phyloP scores from a whole-genome alignment of 441 rosid species.

The Jatropha multifida region DNA sequence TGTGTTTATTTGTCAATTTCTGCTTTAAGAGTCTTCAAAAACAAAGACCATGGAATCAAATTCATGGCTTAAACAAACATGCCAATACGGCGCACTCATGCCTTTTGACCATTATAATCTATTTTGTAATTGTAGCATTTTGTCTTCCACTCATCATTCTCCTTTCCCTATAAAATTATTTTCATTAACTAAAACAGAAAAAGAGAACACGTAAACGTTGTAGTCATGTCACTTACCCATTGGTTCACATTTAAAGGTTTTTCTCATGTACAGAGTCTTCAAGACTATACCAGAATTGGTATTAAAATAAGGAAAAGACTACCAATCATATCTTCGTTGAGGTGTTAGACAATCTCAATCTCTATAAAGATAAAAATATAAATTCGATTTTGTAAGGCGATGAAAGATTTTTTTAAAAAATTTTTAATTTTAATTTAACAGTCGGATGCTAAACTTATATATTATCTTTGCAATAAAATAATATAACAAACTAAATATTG shows the following conservation, averaged over 20 bases:
- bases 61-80: slow-evolving; percentile 24
- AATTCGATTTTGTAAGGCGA: no score
- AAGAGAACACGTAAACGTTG: not conserved
- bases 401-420: no score
- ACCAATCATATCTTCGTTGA: accelerated
- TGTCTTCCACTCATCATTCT: slow-evolving; percentile 10
- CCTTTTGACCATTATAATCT: slow-evolving; percentile 30
- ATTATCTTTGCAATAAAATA: no score
- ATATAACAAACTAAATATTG: no score
- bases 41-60: slow-evolving; percentile 29
- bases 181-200: not conserved
- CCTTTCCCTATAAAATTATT: not conserved
- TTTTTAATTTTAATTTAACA: no score
- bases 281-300: no score
- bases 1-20: slow-evolving; percentile 9
- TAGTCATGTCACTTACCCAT: slow-evolving; percentile 19
- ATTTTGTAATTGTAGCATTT: not conserved
- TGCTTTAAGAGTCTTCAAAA: not conserved
- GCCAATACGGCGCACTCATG: slow-evolving; percentile 19
- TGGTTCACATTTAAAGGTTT: slow-evolving; percentile 4
- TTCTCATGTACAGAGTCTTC: no score
- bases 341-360: no score
- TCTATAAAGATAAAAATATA: no score
- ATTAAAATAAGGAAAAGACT: no score
- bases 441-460: no score